Evolutionary conservation across 352 stramenopile genomes (phyloP).

Genomic region (Thalassiosira livingstoniorum): DNA sequence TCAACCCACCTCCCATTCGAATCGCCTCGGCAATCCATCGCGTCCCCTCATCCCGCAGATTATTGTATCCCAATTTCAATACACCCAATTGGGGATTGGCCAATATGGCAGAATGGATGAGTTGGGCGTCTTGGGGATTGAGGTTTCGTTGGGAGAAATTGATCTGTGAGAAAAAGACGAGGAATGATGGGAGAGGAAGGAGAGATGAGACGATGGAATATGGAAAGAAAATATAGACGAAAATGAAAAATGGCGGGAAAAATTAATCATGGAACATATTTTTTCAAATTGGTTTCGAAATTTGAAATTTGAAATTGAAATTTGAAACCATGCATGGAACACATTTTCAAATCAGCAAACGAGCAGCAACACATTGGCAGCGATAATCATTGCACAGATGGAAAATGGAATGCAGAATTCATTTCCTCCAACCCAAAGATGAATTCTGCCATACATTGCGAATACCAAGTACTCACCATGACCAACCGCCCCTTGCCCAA

Average conservation of each 20-base stretch:
- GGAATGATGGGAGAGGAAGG: conserved; percentile 9
- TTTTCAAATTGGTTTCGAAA: not conserved
- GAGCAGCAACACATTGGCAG: no score
- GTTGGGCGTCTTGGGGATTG: conserved; percentile 53
- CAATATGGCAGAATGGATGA: conserved; percentile 67
- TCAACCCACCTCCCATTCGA: conserved; percentile 34
- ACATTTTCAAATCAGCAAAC: no score
- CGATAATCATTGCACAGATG: no score
- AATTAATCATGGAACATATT: not conserved
- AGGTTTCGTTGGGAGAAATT: conserved; percentile 80
- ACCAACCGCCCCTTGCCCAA: conserved; percentile 46
- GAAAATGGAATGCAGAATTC: no score
- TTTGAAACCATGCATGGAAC: no score
- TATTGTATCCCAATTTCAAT: conserved; percentile 83
- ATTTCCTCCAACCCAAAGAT: no score
- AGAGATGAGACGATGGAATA: not conserved
- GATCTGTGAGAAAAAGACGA: conserved; percentile 58
- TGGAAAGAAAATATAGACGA: no score
- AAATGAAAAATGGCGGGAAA: no score
- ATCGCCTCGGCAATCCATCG: conserved; percentile 72
- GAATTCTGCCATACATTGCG: not conserved
- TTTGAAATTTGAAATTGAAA: no score
- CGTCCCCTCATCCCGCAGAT: conserved; percentile 74
- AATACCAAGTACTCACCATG: conserved; percentile 44
- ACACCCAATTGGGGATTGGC: conserved; percentile 75